Base-by-base conservation (phyloP, 306 rosid genomes). In the Rosa lucieae region DNA sequence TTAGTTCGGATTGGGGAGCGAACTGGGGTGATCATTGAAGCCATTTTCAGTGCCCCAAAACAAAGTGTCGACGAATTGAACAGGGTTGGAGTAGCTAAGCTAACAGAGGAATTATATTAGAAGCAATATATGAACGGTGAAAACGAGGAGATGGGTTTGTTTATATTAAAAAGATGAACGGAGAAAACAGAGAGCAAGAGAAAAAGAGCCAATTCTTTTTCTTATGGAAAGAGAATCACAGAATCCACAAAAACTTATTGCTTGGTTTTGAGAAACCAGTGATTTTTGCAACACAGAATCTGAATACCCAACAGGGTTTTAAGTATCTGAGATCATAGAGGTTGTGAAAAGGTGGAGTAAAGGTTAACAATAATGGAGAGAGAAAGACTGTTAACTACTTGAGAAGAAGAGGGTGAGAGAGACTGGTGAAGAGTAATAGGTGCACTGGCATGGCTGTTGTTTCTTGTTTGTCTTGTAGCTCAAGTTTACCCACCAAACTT, bases 11-110 rank as follows among this genome's bases (percentile, higher is more conserved):
- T 49, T 74, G 88, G 87, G 18, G 83, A 63, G 10, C 82, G 89
- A 76, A 89, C 77, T n/a, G 86, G 73, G 83, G 23, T 84, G 77
- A 73, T 86, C 20, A 68, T 62, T 55, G 81, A 89, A 79, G 87
- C 87, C 96, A 89, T 91, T 77, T 74, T 62, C 70, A 65, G 61
- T 76, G 43, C 35, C 62, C 42, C 10, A 39, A 37, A 26, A 74
- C 12, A 18, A 40, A 59, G 21, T 51, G 74, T 72, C 43, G 47
- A 47, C 70, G 53, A 73, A 77, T 18, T 58, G 56, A 44, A 70
- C 70, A 23, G 52, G 47, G n/a, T 79, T 21, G 78, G 37, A 62
- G 81, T 35, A 59, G 42, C 15, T 40, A 7, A 48, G 69, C 58
- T 12, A 75, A 62, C 70, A 44, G 39, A 26, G n/a, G 73, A 75